A percentile compares a stretch with the other conserved stretches of the same genome.
Conservation (phyloP, 2,329 filamentous ascomycete genomes). For the Colletotrichum australisinense region DNA sequence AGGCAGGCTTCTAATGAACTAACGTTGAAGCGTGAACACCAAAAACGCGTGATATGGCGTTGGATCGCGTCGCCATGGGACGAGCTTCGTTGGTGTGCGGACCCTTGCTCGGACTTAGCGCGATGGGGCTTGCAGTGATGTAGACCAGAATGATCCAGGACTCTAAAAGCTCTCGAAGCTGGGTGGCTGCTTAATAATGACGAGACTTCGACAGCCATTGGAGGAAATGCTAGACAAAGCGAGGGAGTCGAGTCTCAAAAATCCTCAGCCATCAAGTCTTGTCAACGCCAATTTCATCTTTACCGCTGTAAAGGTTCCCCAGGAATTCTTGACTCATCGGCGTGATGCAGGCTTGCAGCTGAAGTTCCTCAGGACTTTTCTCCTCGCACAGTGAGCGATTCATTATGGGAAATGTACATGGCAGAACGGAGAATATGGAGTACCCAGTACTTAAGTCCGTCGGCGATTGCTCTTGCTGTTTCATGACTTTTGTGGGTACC, state of each 20-base stretch:
- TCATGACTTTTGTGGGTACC: conserved; percentile 21
- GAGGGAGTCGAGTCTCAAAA: neutral
- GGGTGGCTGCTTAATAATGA: conserved; percentile 9
- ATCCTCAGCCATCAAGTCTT: neutral
- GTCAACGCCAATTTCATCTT: neutral
- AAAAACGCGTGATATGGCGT: conserved; percentile 23
- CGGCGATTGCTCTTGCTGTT: conserved; percentile 6
- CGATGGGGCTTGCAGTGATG: conserved; percentile 9
- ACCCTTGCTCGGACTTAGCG: conserved; percentile 19
- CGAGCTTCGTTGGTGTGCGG: conserved; percentile 28
- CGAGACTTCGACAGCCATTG: neutral
- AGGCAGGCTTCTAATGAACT: neutral
- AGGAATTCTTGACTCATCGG: conserved; percentile 3
- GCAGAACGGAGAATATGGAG: no score
- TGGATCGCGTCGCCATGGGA: conserved; percentile 26
- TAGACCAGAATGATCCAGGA: neutral
- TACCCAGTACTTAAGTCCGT: neutral
- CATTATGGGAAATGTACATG: no score
- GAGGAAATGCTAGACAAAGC: neutral
- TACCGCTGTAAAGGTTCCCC: neutral
- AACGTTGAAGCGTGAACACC: neutral
- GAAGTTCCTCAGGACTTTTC: neutral
- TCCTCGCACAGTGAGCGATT: neutral
- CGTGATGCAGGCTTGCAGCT: neutral
- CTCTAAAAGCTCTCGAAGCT: neutral